Evolutionary conservation across 768 basidiomycete genomes (phyloP), one percentile per base, ranked within the genome.

Genomic region (Tulasnella sp.): DNA sequence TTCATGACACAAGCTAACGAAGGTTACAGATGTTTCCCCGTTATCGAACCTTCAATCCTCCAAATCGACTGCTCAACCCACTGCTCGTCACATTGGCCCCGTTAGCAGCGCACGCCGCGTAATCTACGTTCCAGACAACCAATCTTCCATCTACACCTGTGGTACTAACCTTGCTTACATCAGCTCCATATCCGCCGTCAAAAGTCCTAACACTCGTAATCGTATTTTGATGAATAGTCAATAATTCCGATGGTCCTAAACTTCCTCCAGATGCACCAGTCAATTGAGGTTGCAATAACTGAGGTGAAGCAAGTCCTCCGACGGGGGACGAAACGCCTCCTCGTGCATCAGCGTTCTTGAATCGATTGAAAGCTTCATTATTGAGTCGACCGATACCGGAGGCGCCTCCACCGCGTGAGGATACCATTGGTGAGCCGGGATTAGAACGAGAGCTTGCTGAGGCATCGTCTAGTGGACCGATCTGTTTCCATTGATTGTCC

Each of bases 141-240:
- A 99, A 66, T 61, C 79, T 81, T 2, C 95, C 95, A 67, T 98
- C 95, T 29, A 92, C 87, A 1, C 92, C 95, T 13, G 81, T 81
- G 16, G 92, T 95, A 64, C 85, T 90, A 55, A 99, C 82, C 60
- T 76, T 76, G 41, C 67, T 70, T 4, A 96, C 81, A 1, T 68
- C 66, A 0, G 77, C 80, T 10, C 70, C 72, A 3, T 60, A 57
- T 1, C 67, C 70, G 56, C 66, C 67, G 55, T 81, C 81, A 60
- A 85, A 95, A 24, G 85, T 69, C 51, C 90, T 70, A 34, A 98
- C 72, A 58, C 73, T 81, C n/a, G 90, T 96, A 66, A 99, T 95
- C 32, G 92, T 95, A 70, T 99, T 99, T 73, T 98, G 95, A 63
- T 98, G 95, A 44, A 95, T 75, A 12, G 95, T 98, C 60, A 75